Base-by-base conservation (phyloP, 306 rosid genomes). In the Vachellia pachyceras region DNA sequence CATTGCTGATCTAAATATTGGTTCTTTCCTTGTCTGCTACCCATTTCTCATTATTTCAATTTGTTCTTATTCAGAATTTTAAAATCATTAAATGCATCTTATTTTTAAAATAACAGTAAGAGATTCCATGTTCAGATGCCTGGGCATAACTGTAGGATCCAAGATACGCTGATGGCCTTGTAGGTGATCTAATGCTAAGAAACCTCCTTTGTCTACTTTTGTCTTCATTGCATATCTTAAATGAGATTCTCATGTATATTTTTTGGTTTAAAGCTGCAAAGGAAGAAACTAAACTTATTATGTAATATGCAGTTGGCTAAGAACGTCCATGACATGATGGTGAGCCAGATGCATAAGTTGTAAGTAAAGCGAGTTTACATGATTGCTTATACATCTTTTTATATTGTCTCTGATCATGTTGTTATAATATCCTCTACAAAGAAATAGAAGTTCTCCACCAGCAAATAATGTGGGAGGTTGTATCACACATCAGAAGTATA, bases 151-250 rank as follows among this genome's bases (percentile, higher is more conserved):
- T 50, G 42, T n/a, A n/a, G n/a, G n/a, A n/a, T n/a, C n/a, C n/a
- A 91, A 87, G 99, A 95, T 77, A 95, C 97, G 79, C 83, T 95
- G 66, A 91, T 89, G 92, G 94, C 99, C 82, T 87, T 95, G 85
- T 92, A 93, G 99, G 97, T 93, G 75, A 90, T 84, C 66, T 77
- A 39, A 80, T 65, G 72, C 67, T 22, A 78, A 74, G 20, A 36
- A 11, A 33, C 5, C 7, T 22, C 39, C 72, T 35, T 10, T 29
- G 7, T 63, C 41, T 44, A 45, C 33, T 55, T 20, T 54, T 18
- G 63, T 68, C 23, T 46, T 58, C 12, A 44, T 37, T 49, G 29
- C 65, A 14, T 23, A 17, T 67, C 66, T 35, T 60, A 5, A 58
- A 76, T 82, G 20, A 58, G 45, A 60, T 67, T 58, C 41, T 47